Base-by-base conservation (phyloP, 257 asterid species). In the Lycium ferocissimum region DNA sequence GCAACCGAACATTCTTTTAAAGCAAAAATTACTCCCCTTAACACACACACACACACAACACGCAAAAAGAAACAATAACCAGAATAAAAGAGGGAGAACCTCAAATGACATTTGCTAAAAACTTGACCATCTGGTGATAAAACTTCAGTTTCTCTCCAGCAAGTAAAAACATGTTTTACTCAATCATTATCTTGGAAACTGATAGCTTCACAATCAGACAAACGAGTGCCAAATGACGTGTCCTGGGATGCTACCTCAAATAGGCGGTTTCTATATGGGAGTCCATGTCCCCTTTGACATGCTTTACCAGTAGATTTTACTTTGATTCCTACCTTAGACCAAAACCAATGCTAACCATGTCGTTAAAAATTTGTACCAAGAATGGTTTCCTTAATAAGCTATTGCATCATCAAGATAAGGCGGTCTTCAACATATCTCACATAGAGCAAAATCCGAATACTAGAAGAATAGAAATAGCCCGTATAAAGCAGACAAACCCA, bases 91-190 rank as follows among this genome's bases (percentile, higher is more conserved):
- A 53, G 65, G 26, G 82, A 78, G 66, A 53, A 78, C 82, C 49
- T 78, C 82, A 78, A 78, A 78, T 7, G 4, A 35, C 56, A 67
- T 83, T 83, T 67, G 37, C 38, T 67, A 66, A 65, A 26, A 83
- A 83, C 51, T 47, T 47, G 67, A 82, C 57, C 80, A 67, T 66
- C 14, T 49, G 67, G 51, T 51, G 67, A 67, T 26, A 65, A 71
- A 62, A 82, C 79, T 22, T 26, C 78, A 65, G 7, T 66, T 65
- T 22, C 76, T 51, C 18, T 51, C 67, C 63, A 69, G 45, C 62
- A 63, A 82, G 84, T 40, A 83, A 49, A 83, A 61, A 18, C 81
- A 70, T 33, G 57, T 17, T 51, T 26, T 26, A 51, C 14, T 7
- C 65, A 13, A 26, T 49, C 81, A 47, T 12, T 49, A 5, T 22